Base-by-base conservation (phyloP, 495 filamentous ascomycete genomes). In the Aspergillus cavernicola region DNA sequence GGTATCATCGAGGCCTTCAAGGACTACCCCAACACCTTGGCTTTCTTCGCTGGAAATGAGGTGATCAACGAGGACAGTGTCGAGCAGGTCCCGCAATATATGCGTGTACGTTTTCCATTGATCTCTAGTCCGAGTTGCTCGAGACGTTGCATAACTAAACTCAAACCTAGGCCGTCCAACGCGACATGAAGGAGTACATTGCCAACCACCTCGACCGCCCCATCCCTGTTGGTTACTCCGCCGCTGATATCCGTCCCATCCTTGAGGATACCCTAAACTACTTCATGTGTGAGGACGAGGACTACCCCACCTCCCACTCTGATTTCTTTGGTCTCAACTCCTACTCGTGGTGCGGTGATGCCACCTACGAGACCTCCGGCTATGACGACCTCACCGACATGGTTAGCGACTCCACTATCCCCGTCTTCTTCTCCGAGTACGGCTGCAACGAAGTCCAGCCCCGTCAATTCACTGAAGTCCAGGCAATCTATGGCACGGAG, bases 361-460 rank as follows among this genome's bases (percentile, higher is more conserved):
- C 88, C 45, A 80, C 73, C 55, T 93, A 84, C 78, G 70, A 78
- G 31, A 80, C 78, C 40, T 81, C 85, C 2, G 78, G 83, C 55
- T 97, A 90, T 70, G 73, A 95, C 66, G 68, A 74, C 12, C 76
- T 97, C 4, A 83, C 88, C 36, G 65, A 73, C 8, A 79, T 85
- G 61, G 95, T 97, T 75, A 66, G 68, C 46, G 80, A 80, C 56
- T 84, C 81, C 49, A 85, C 85, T 26, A 78, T 96, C 47, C 92
- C 92, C 18, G 80, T 97, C 49, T 96, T 97, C 82, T 96, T 95
- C 79, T 92, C 88, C 60, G 93, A 98, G 71, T 97, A 88, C 55
- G 93, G 93, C 55, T 98, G 93, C 80, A 97, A 96, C 79, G 73
- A 80, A 20, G 82, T 85, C 24, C 70, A 72, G 32, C 91, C 92